A percentile compares a stretch with the other conserved stretches of the same genome.
These are phyloP conservation scores for Populus hybrid DNA, from an alignment of 441 rosid genomes.

Conservation along the genomic window DNA sequence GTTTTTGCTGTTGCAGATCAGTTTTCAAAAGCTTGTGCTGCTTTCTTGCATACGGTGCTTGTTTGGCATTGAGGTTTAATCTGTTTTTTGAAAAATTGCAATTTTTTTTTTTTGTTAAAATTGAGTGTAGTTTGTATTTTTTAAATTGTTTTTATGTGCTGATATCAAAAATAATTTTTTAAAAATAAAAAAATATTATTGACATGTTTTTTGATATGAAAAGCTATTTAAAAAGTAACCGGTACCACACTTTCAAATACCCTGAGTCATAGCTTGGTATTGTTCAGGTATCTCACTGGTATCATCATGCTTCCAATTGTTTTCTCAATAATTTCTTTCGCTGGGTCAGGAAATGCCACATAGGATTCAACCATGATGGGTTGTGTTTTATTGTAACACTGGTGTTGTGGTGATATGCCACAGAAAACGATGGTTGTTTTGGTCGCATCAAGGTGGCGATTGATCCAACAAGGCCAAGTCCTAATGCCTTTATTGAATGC, in stretches of 20 bases:
- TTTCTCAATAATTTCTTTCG: conserved; percentile 41
- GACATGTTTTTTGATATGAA: too few relatives aligned
- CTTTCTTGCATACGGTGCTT: conserved; percentile 53
- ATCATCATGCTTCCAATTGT: conserved; percentile 43
- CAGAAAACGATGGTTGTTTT: conserved; percentile 59
- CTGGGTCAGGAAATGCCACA: conserved; percentile 30
- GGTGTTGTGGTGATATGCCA: conserved; percentile 47
- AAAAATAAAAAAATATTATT: too few relatives aligned
- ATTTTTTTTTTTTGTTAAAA: too few relatives aligned
- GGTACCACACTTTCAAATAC: too few relatives aligned
- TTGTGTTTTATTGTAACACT: conserved; percentile 42
- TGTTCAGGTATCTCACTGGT: conserved; percentile 58
- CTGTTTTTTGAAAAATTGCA: too few relatives aligned
- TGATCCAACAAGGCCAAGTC: conserved; percentile 67
- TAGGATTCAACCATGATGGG: conserved; percentile 39
- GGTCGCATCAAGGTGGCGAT: conserved; percentile 38
- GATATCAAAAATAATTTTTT: too few relatives aligned
- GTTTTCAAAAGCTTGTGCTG: conserved; percentile 24
- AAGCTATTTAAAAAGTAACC: too few relatives aligned
- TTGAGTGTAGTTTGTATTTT: too few relatives aligned
- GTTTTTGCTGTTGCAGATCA: conserved; percentile 28
- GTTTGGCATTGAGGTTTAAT: too few relatives aligned
- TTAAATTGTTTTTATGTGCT: too few relatives aligned
- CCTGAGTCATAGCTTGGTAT: conserved; percentile 54
- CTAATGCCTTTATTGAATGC: conserved; percentile 49